phyloP scores from a whole-genome alignment of 306 rosid genomes.

The Sechiopsis laciniata region DNA sequence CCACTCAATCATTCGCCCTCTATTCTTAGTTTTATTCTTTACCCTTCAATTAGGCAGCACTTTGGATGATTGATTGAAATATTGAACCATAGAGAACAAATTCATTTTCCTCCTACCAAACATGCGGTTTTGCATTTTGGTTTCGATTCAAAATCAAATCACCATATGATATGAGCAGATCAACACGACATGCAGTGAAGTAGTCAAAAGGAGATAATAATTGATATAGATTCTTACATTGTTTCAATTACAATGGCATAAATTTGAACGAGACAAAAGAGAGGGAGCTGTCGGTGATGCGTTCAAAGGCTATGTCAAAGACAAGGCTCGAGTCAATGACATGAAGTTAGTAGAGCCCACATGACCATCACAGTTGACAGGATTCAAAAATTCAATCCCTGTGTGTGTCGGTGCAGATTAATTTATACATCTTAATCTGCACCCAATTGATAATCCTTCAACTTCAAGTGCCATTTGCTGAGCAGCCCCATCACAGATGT shows the following conservation, averaged over 20 bases:
- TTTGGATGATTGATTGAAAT: not conserved
- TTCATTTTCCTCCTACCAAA: not conserved
- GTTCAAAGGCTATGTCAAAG: not conserved
- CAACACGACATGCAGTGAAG: not conserved
- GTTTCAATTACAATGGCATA: conserved; percentile 4
- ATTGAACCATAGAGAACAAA: not conserved
- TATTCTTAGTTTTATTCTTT: not conserved
- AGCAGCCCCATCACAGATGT: not conserved
- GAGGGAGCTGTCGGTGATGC: not conserved
- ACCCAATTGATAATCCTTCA: not conserved
- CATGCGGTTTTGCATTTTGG: not conserved
- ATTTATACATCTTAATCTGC: not conserved
- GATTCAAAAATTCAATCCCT: conserved; percentile 9
- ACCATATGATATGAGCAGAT: not conserved
- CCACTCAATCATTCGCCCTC: too few relatives aligned
- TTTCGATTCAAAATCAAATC: conserved; percentile 6
- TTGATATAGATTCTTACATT: conserved; percentile 1
- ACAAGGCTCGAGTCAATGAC: conserved; percentile 7
- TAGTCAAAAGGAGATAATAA: not conserved
- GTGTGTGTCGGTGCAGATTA: conserved; percentile 16
- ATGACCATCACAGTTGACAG: conserved; percentile 14
- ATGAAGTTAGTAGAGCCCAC: conserved; percentile 19
- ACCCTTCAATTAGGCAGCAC: not conserved
- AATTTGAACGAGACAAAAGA: not conserved
- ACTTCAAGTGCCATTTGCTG: conserved; percentile 10